phyloP scores from a whole-genome alignment of 176 grass and related monocot species.

The Zizania latifolia region DNA sequence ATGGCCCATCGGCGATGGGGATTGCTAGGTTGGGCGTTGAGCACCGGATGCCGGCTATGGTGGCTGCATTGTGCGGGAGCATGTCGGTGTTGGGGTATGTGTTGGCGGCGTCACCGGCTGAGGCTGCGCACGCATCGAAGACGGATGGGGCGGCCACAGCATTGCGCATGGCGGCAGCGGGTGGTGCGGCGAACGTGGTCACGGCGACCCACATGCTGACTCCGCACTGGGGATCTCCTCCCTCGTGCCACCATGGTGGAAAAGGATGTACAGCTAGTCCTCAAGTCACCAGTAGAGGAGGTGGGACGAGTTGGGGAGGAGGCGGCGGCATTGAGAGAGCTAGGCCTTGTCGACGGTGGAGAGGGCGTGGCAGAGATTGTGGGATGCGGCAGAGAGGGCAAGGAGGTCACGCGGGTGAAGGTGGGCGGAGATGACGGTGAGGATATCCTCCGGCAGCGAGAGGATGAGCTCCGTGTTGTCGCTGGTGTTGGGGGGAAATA shows the following conservation, averaged over 20 bases:
- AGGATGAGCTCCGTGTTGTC: conserved; percentile 62
- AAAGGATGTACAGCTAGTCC: not conserved
- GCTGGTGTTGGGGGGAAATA: too few relatives aligned
- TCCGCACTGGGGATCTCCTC: conserved; percentile 32
- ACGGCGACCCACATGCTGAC: conserved; percentile 39
- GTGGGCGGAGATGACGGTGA: conserved; percentile 53
- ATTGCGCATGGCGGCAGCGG: conserved; percentile 58
- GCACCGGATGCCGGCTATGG: conserved; percentile 70
- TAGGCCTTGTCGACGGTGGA: conserved; percentile 46
- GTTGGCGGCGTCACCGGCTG: conserved; percentile 18
- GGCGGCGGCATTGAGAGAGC: conserved; percentile 59
- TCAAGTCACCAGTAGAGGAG: conserved; percentile 29
- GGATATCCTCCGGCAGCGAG: conserved; percentile 63
- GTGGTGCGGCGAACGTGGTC: conserved; percentile 30
- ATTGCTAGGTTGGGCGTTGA: conserved; percentile 30
- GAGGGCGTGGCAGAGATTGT: conserved; percentile 42
- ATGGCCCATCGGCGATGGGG: conserved; percentile 38
- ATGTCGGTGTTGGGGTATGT: conserved; percentile 43
- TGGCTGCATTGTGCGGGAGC: conserved; percentile 75
- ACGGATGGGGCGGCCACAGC: conserved; percentile 69
- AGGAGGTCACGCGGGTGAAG: conserved; percentile 56
- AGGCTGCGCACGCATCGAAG: conserved; percentile 43
- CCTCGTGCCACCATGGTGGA: conserved; percentile 8
- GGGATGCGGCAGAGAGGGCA: conserved; percentile 46
- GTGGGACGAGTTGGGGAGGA: conserved; percentile 23